phyloP scores from a whole-genome alignment of 2,329 filamentous ascomycete species.

The Colletotrichum nymphaeae region DNA sequence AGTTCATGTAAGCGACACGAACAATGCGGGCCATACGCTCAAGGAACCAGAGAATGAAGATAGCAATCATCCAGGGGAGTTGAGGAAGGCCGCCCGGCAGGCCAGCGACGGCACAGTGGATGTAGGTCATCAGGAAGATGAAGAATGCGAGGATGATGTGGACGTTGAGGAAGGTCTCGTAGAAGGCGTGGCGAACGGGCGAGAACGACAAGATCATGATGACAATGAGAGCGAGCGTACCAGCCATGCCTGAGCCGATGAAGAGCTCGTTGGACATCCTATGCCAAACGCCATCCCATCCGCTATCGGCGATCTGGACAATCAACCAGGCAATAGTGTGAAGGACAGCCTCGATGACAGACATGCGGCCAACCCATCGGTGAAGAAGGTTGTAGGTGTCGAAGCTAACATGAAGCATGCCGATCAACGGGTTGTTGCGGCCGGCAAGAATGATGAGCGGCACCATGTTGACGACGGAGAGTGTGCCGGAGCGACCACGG shows the following conservation, averaged over 20 bases:
- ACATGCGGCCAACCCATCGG: conserved; percentile 82
- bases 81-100: conserved; percentile 77
- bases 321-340: conserved; percentile 81
- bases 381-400: conserved; percentile 89
- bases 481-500: conserved; percentile 82
- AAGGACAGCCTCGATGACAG: conserved; percentile 73
- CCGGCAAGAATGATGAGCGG: conserved; percentile 89
- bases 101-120: conserved; percentile 78
- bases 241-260: conserved; percentile 73
- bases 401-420: conserved; percentile 86
- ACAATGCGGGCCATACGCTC: conserved; percentile 76
- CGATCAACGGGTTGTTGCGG: conserved; percentile 92
- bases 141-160: conserved; percentile 83
- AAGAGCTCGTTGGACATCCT: conserved; percentile 70
- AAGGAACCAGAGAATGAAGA: conserved; percentile 80
- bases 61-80: conserved; percentile 78
- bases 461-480: conserved; percentile 91
- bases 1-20: conserved; percentile 75
- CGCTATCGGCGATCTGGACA: conserved; percentile 74
- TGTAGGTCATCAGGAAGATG: conserved; percentile 77
- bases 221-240: conserved; percentile 69
- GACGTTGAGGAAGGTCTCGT: conserved; percentile 92
- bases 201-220: conserved; percentile 79
- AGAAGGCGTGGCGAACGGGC: conserved; percentile 91
- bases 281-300: conserved; percentile 67